Conservation (phyloP, 805 yeast species). For the Ogataea corticis region DNA sequence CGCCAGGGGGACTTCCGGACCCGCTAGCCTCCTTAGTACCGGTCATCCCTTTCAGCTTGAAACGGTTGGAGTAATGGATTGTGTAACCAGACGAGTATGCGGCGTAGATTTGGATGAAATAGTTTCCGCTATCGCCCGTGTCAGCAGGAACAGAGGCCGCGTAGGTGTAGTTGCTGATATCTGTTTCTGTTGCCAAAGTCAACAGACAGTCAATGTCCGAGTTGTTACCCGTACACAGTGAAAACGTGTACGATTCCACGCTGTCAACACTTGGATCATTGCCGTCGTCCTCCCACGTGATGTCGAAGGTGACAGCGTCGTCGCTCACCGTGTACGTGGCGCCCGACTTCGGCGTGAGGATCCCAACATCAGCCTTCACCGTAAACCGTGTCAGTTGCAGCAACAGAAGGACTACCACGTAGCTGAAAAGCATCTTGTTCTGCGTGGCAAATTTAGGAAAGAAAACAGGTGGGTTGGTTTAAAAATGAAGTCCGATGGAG, state of each 20-base stretch:
- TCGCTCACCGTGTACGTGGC: constrained; percentile 40
- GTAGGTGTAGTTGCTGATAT: constrained; percentile 38
- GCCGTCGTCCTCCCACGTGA: constrained; percentile 62
- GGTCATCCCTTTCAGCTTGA: constrained; percentile 67
- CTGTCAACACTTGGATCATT: constrained; percentile 45
- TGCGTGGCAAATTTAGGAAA: background rate
- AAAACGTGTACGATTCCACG: constrained; percentile 48
- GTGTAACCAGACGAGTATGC: constrained; percentile 43
- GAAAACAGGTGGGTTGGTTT: too few species aligned
- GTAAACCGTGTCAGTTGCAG: constrained; percentile 4
- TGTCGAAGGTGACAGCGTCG: constrained; percentile 36
- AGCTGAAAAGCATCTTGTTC: background rate
- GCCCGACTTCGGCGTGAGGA: constrained; percentile 45
- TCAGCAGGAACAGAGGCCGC: constrained; percentile 44
- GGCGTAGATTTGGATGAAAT: constrained; percentile 70
- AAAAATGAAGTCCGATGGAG: background rate
- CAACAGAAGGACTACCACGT: constrained; percentile 2
- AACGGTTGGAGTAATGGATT: constrained; percentile 68
- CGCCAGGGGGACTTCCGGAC: constrained; percentile 45
- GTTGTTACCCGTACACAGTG: constrained; percentile 70
- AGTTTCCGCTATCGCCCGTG: constrained; percentile 63
- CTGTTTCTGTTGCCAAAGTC: constrained; percentile 35
- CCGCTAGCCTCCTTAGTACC: constrained; percentile 60
- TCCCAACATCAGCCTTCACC: constrained; percentile 46
- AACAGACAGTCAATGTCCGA: constrained; percentile 42